Conservation (phyloP, 257 asterid genomes). For the Solanum sejunctum region DNA sequence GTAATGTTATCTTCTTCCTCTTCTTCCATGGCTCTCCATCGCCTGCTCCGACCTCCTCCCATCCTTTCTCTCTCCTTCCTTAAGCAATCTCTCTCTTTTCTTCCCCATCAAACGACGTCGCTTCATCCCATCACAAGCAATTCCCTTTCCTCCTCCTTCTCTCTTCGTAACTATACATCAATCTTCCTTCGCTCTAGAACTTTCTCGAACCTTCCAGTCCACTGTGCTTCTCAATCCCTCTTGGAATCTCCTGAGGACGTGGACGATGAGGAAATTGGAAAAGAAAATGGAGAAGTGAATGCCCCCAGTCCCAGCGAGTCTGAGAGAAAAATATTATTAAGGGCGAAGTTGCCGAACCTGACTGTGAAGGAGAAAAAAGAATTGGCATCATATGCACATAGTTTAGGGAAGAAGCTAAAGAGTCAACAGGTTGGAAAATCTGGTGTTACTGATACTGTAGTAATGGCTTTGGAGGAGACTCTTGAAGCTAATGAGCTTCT, state of each 20-base stretch:
- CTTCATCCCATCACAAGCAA: background rate
- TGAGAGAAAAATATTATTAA: background rate
- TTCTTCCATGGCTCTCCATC: slow-evolving; percentile 25
- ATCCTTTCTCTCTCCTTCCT: slow-evolving; percentile 18
- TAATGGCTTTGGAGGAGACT: slow-evolving; percentile 67
- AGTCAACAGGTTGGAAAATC: slow-evolving; percentile 89
- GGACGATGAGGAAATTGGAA: slow-evolving; percentile 4
- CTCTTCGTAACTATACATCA: slow-evolving; percentile 7
- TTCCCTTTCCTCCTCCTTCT: background rate
- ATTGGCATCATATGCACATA: slow-evolving; percentile 71
- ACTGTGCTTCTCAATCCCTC: background rate
- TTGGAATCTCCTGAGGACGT: slow-evolving; percentile 14
- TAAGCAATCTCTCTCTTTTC: background rate
- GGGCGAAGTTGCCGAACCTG: slow-evolving; percentile 31
- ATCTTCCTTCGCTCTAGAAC: background rate
- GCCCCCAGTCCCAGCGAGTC: background rate
- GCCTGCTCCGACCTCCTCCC: slow-evolving; percentile 33
- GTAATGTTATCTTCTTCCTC: slow-evolving; percentile 27
- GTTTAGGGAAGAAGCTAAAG: slow-evolving; percentile 79
- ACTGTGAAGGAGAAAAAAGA: slow-evolving; percentile 78
- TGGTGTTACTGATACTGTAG: slow-evolving; percentile 68
- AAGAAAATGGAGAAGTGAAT: slow-evolving; percentile 12
- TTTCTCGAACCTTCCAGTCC: slow-evolving; percentile 6
- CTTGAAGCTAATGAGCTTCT: slow-evolving; percentile 89
- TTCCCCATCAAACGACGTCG: slow-evolving; percentile 15